Evolutionary conservation across 2,329 filamentous ascomycete species (phyloP), one percentile per base, ranked within the genome.

Genomic region (Xylariaceae sp.): DNA sequence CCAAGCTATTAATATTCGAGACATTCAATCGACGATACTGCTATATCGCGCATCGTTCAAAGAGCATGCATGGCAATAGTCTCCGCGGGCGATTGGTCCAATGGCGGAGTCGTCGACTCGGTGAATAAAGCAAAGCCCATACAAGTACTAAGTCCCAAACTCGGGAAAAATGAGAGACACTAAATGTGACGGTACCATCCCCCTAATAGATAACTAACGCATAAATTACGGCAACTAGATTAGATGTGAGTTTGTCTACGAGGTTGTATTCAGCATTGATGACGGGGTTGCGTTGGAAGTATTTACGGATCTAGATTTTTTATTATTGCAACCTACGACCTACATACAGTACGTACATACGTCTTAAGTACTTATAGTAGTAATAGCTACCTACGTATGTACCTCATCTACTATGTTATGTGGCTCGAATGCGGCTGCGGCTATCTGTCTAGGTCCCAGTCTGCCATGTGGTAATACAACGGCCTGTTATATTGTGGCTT

Each of bases 401-500:
- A 37, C 32, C 26, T 29, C 5, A 29, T 37, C 32, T 7, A 37
- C 12, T 37, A 10, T 37, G 32, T 10, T 37, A 37, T 37, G 57
- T 62, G 60, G 60, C 60, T 60, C 26, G 49, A 59, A 60, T 62
- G 60, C 60, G 57, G 60, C 57, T 60, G 23, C 23, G 23, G 23
- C 23, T 26, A 54, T 52, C 56, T 50, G 57, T 52, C 56, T 50
- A 40, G 47, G 47, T 54, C 52, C 51, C 47, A 41, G 49, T 29
- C 32, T 57, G 60, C 60, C 60, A 62, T 62, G 60, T 62, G 60
- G 60, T 60, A 54, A 58, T 60, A 60, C 60, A 62, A 62, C 60
- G 60, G 60, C 60, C 50, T 46, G 29, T 54, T 62, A 60, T 62
- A 62, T 62, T 62, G 60, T 62, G 60, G 60, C 60, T 62, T 57